These are phyloP conservation scores for Colletotrichum truncatum DNA, from an alignment of 2,329 filamentous ascomycete genomes.

Conservation along the genomic window DNA sequence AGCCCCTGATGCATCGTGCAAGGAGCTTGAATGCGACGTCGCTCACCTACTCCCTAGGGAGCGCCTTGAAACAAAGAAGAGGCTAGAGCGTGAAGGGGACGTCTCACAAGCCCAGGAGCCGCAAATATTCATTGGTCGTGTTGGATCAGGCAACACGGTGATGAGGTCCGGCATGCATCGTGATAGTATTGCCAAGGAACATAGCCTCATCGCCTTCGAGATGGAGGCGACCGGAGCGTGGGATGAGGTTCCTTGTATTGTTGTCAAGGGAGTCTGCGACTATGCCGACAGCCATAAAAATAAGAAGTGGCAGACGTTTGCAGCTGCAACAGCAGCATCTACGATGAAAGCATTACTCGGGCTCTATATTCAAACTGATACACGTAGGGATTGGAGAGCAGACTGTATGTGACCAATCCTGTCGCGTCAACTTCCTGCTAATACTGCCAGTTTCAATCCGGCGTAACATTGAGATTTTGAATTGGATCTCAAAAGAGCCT, in stretches of 20 bases:
- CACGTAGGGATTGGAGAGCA: fast-evolving
- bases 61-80: conserved; percentile 4
- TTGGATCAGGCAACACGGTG: conserved; percentile 49
- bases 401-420: background rate
- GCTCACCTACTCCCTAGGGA: conserved; percentile 20
- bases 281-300: conserved; percentile 51
- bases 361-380: background rate
- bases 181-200: conserved; percentile 40
- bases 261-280: conserved; percentile 49
- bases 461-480: background rate
- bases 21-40: conserved; percentile 38
- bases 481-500: background rate
- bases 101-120: background rate
- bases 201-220: conserved; percentile 42
- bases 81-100: background rate
- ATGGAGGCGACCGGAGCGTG: conserved; percentile 44
- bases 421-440: conserved; percentile 21
- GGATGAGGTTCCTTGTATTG: conserved; percentile 44
- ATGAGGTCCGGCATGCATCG: conserved; percentile 48
- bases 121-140: conserved; percentile 19
- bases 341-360: conserved; percentile 38
- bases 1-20: conserved; percentile 34
- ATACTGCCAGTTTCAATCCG: background rate
- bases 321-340: conserved; percentile 45
- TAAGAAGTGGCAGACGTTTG: conserved; percentile 46